Conservation (phyloP, 306 rosid genomes). For the Dalbergia cochinchinensis region DNA sequence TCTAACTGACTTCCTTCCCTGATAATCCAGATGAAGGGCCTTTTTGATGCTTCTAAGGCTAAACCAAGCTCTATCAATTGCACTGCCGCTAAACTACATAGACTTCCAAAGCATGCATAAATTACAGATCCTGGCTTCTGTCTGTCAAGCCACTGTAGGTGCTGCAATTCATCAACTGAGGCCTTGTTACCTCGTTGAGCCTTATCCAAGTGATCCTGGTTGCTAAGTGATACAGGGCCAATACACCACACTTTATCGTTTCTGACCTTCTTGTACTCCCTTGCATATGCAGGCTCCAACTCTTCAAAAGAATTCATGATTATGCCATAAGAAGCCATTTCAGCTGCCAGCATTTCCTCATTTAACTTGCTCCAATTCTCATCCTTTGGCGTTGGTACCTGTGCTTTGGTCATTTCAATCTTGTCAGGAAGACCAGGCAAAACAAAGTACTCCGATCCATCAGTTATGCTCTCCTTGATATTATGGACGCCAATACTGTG, state of each 20-base stretch:
- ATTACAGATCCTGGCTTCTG: slow-evolving; percentile 35
- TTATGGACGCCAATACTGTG: background rate
- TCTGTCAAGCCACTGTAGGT: slow-evolving; percentile 65
- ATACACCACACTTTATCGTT: slow-evolving; percentile 17
- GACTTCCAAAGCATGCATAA: slow-evolving; percentile 70
- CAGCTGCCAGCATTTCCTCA: slow-evolving; percentile 58
- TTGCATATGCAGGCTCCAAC: slow-evolving; percentile 60
- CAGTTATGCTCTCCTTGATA: slow-evolving; percentile 50
- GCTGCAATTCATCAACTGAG: slow-evolving; percentile 40
- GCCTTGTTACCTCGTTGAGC: slow-evolving; percentile 59
- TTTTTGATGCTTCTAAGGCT: slow-evolving; percentile 62
- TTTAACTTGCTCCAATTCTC: slow-evolving; percentile 28
- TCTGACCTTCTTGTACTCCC: slow-evolving; percentile 52
- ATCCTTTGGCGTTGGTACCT: background rate
- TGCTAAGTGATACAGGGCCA: slow-evolving; percentile 57
- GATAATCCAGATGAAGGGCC: slow-evolving; percentile 67
- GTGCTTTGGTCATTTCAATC: slow-evolving; percentile 50
- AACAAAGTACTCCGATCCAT: slow-evolving; percentile 48
- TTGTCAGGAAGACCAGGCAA: slow-evolving; percentile 60
- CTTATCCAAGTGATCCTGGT: slow-evolving; percentile 55
- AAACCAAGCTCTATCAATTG: slow-evolving; percentile 57
- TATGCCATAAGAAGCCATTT: slow-evolving; percentile 48
- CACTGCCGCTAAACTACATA: slow-evolving; percentile 18
- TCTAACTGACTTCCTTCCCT: slow-evolving; percentile 43
- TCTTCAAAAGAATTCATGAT: slow-evolving; percentile 69